Evolutionary conservation across 345 rosid genomes (phyloP).

Genomic region (Linum trigynum): DNA sequence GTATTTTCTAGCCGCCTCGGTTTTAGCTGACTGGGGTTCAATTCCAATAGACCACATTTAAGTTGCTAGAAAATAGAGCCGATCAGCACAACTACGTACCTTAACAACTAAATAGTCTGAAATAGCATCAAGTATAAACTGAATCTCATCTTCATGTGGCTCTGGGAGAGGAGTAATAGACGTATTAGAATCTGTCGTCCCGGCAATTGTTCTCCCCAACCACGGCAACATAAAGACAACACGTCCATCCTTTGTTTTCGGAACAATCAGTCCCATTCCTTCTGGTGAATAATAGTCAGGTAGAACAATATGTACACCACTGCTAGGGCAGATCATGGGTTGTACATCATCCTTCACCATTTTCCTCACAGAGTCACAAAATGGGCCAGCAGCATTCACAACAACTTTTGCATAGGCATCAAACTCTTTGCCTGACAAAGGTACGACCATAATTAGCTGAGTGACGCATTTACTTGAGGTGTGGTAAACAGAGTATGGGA

Average conservation of each 20-base stretch:
- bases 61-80: background rate
- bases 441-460: constrained; percentile 8
- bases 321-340: constrained; percentile 87
- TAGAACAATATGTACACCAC: constrained; percentile 87
- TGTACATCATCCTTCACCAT: constrained; percentile 58
- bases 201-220: constrained; percentile 96
- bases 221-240: constrained; percentile 96
- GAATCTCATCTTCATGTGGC: constrained; percentile 96
- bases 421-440: constrained; percentile 62
- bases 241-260: constrained; percentile 98
- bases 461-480: background rate
- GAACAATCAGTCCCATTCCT: constrained; percentile 99
- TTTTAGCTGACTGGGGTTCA: no score
- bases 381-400: constrained; percentile 94
- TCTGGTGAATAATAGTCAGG: constrained; percentile 99
- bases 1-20: no score
- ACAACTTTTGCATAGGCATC: constrained; percentile 80
- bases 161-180: constrained; percentile 77
- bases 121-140: constrained; percentile 91
- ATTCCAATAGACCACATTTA: background rate
- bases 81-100: constrained; percentile 28
- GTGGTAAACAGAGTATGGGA: no score
- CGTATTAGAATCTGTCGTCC: constrained; percentile 91
- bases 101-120: constrained; percentile 78
- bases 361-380: constrained; percentile 84